Base-by-base conservation (phyloP, 257 asterid species). In the Plectranthus barbatus region DNA sequence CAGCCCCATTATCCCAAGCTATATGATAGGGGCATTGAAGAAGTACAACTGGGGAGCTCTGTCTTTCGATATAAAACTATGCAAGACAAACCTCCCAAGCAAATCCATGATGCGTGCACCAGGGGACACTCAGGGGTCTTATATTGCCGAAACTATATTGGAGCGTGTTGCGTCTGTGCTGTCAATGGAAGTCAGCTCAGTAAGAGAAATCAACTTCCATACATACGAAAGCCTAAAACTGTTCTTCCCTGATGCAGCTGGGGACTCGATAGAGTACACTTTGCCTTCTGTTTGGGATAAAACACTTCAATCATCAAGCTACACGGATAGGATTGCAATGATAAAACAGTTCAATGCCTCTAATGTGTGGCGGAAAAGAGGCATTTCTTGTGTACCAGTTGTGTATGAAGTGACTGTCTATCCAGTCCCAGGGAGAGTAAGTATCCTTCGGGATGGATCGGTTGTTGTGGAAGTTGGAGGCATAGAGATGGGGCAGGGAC, bases 31-130 rank as follows among this genome's bases (percentile, higher is more conserved):
- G 0, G 31, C 18, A n/a, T 1, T 56, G 5, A 67, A 34, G 15
- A 67, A 67, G 65, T 67, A 67, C 36, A 17, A 67, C 58, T 67
- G 72, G 72, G 72, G 72, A 20, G 72, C 72, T 46, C 50, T 67
- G 0, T 67, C 72, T 34, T 67, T 67, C n/a, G 51, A 67, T 17
- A 13, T 67, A 5, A 67, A 56, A 36, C 17, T 67, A 33, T 67
- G 72, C 64, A 67, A 46, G 40, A 67, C 58, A 2, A 67, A 67
- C 42, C 24, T 13, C 2, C 1, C 72, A 0, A 67, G 58, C 31
- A 67, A 56, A 56, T 19, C 72, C 9, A 21, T 18, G 0, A 21
- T 67, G 72, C 49, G 72, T n/a, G 65, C 72, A 14, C 72, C 72
- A 8, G 72, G 72, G n/a, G 72, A 67, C 12, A 9, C 23, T 18